Evolutionary conservation across 768 basidiomycete species (phyloP).

Genomic region (Tulasnella calospora): DNA sequence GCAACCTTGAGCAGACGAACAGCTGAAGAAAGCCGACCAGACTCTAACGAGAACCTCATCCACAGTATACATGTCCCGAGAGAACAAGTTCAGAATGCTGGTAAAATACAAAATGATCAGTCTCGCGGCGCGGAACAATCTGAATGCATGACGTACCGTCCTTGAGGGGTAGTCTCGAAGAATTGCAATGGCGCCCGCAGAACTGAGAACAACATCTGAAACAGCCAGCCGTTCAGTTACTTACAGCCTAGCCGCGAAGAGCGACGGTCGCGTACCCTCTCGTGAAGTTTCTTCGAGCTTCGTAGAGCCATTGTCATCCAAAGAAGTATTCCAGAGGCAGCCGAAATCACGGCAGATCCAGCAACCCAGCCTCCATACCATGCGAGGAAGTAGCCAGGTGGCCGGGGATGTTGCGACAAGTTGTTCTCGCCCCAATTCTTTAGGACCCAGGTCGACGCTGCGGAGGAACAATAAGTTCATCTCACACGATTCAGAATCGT

Average conservation of each 20-base stretch:
- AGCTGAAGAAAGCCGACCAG: conserved; percentile 66
- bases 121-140: neutral
- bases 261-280: conserved; percentile 50
- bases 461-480: neutral
- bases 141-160: conserved; percentile 48
- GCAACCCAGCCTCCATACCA: conserved; percentile 67
- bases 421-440: conserved; percentile 82
- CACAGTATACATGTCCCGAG: conserved; percentile 65
- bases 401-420: conserved; percentile 52
- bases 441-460: conserved; percentile 46
- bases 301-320: conserved; percentile 73
- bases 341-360: conserved; percentile 50
- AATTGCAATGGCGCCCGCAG: conserved; percentile 80
- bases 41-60: conserved; percentile 79
- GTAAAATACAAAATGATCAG: neutral
- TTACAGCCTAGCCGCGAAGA: neutral
- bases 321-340: conserved; percentile 56
- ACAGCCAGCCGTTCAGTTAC: conserved; percentile 19
- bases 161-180: conserved; percentile 85
- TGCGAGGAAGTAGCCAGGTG: conserved; percentile 48
- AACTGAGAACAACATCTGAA: conserved; percentile 73
- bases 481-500: conserved; percentile 1
- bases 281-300: conserved; percentile 71
- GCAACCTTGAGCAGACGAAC: neutral
- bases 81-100: conserved; percentile 86